Conservation (phyloP, 2,329 filamentous ascomycete species). For the Cladosporium sp. region DNA sequence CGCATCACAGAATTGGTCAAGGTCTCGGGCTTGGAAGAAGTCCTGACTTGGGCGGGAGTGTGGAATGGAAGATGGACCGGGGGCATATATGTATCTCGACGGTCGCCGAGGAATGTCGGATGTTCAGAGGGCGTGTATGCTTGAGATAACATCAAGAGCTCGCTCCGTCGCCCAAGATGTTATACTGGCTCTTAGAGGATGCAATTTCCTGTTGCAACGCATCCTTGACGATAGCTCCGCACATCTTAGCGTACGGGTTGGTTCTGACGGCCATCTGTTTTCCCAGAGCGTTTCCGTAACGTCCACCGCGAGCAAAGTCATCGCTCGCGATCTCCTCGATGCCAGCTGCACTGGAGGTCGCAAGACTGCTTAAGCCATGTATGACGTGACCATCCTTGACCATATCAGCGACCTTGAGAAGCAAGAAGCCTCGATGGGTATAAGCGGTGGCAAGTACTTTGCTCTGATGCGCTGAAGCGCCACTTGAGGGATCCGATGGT, state of each 20-base stretch:
- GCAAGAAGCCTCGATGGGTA: background rate
- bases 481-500: background rate
- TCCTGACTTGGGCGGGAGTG: background rate
- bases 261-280: constrained; percentile 59
- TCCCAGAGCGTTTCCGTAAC: constrained; percentile 58
- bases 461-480: background rate
- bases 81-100: background rate
- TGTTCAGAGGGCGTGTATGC: background rate
- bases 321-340: constrained; percentile 58
- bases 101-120: background rate
- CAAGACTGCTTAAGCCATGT: background rate
- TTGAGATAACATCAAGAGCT: background rate
- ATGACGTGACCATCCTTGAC: background rate
- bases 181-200: background rate
- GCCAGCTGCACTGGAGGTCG: background rate
- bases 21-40: too few relatives aligned
- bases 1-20: background rate
- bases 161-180: background rate
- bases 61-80: background rate
- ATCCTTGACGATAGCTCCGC: constrained; percentile 61
- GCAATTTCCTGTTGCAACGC: constrained; percentile 57
- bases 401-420: background rate
- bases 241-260: constrained; percentile 64
- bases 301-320: constrained; percentile 55
- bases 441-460: background rate